Conservation (phyloP, 768 basidiomycete genomes). For the Leccinum uliginosum region DNA sequence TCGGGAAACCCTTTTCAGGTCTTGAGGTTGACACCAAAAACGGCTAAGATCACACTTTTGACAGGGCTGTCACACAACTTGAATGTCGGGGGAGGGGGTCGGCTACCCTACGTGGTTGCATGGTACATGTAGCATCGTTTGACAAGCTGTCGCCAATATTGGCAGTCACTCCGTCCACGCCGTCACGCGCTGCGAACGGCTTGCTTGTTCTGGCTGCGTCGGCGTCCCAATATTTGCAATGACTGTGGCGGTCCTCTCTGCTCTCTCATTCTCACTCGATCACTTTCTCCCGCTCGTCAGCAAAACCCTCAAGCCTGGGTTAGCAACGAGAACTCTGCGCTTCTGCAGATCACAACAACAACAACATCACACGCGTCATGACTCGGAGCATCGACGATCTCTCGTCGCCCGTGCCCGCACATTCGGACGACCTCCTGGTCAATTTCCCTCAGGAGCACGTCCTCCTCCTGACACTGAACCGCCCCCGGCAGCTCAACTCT, state of each 20-base stretch:
- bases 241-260: not conserved
- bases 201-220: constrained; percentile 4
- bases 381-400: not conserved
- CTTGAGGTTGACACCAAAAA: not conserved
- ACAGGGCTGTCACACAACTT: not conserved
- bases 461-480: constrained; percentile 56
- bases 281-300: not conserved
- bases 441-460: constrained; percentile 48
- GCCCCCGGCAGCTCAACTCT: constrained; percentile 70
- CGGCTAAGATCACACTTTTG: not conserved
- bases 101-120: not conserved
- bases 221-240: not conserved
- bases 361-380: not conserved
- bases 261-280: no score
- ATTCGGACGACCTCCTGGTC: constrained; percentile 36
- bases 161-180: no score
- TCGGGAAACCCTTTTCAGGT: constrained; percentile 14
- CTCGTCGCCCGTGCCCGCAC: constrained; percentile 17
- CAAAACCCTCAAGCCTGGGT: not conserved
- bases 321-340: not conserved
- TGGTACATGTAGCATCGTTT: no score
- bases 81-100: constrained; percentile 2
- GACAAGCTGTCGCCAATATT: not conserved
- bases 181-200: constrained; percentile 2
- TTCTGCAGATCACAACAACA: not conserved